Evolutionary conservation across 305 asterid genomes (phyloP), one percentile per base, ranked within the genome.

Genomic region (Petunia hybrid): DNA sequence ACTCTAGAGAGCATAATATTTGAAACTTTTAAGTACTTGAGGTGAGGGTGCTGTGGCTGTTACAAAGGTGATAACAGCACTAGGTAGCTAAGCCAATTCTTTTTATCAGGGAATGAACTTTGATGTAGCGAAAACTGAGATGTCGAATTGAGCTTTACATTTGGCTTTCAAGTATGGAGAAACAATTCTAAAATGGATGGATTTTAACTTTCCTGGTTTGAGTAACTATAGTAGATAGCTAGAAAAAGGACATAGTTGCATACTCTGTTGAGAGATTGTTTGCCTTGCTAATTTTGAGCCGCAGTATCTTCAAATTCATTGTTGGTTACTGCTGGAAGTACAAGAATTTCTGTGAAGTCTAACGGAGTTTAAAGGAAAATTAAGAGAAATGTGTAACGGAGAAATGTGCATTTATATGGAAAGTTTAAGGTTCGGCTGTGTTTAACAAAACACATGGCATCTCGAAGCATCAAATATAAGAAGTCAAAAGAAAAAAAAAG

Each of bases 61-160:
- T 56, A 16, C 16, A 16, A 43, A 69, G n/a, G 16, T 43, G 59
- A 69, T 45, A 43, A 38, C 76, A 69, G 41, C 45, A 22, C 56
- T 43, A 69, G 76, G 31, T 69, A 39, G 76, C 31, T 45, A 43
- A 69, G 60, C 42, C 77, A 69, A 69, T 69, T 67, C 38, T 42
- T 69, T 22, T 13, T 45, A 4, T 4, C 46, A 41, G 5, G 76
- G 42, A 8, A 70, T 45, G 77, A 45, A 45, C 40, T 70, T 70
- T 70, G 60, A 70, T 70, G 42, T 70, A 22, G 5, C 36, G 77
- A 45, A 70, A 70, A 45, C 77, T 1, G 3, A 70, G 40, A 45
- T 70, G 57, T 45, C 22, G 9, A 45, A 46, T 46, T 4, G 31
- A 43, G 60, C 60, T 70, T 22, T 70, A 70, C 77, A n/a, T 70